A percentile compares a stretch with the other conserved stretches of the same genome.
These are phyloP conservation scores for Phytophthora hybrid DNA, from an alignment of 352 stramenopile genomes.

Conservation along the genomic window DNA sequence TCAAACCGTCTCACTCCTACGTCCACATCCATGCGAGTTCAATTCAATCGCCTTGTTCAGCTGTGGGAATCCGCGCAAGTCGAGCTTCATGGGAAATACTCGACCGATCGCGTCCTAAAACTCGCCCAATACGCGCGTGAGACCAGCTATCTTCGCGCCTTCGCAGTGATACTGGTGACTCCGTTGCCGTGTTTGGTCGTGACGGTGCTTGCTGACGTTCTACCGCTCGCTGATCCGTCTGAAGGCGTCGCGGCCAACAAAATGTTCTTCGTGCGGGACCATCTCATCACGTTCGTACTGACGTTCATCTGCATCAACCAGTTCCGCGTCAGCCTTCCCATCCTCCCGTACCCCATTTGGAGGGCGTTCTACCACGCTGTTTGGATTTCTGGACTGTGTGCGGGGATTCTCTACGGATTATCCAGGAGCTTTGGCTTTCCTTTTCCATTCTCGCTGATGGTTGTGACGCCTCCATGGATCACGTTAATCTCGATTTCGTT, in stretches of 20 bases:
- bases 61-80: conserved; percentile 1
- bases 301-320: conserved; percentile 3
- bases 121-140: background rate
- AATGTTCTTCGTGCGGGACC: conserved; percentile 4
- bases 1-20: no score
- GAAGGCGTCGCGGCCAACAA: background rate
- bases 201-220: background rate
- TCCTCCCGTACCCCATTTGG: background rate
- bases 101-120: background rate
- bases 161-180: conserved; percentile 4
- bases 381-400: background rate
- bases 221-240: conserved; percentile 10
- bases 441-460: conserved; percentile 21
- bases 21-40: background rate
- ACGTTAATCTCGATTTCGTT: conserved; percentile 2
- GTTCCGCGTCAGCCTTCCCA: background rate
- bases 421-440: conserved; percentile 3
- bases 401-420: conserved; percentile 1
- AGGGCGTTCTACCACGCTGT: background rate
- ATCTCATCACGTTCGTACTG: background rate
- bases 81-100: conserved; percentile 1
- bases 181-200: conserved; percentile 11
- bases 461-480: conserved; percentile 9
- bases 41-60: background rate
- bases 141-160: background rate